Evolutionary conservation across 2,329 filamentous ascomycete species (phyloP).

Genomic region (Elsinoe fawcettii): DNA sequence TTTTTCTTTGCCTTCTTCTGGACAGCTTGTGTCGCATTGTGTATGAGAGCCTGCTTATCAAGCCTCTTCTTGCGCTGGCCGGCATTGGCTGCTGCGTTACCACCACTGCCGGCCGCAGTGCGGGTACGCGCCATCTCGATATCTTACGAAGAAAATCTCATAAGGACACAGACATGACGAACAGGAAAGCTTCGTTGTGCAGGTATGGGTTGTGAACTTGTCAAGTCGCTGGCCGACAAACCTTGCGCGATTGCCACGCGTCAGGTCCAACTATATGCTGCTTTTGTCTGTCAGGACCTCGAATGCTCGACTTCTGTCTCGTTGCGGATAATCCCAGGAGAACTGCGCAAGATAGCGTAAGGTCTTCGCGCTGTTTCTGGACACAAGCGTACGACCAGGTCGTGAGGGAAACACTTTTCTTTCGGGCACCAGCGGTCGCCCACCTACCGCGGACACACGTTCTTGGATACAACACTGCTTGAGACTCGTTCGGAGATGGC

Average conservation of each 20-base stretch:
- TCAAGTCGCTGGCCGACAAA: neutral
- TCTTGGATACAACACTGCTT: neutral
- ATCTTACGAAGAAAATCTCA: conserved; percentile 2
- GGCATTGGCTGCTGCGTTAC: neutral
- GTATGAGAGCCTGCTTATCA: neutral
- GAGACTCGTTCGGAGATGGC: neutral
- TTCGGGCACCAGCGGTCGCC: conserved; percentile 5
- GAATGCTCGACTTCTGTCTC: neutral
- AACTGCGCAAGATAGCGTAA: neutral
- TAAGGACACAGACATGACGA: conserved; percentile 1
- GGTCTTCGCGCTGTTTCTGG: neutral
- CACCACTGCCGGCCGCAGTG: neutral
- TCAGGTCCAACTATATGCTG: neutral
- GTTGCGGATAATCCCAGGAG: neutral
- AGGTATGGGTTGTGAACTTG: neutral
- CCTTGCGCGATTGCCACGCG: neutral
- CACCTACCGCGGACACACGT: neutral
- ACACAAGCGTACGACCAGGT: neutral
- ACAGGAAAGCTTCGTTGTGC: neutral
- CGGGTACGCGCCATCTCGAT: conserved; percentile 3
- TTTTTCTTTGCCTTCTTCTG: neutral
- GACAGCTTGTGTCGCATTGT: neutral
- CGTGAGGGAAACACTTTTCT: neutral
- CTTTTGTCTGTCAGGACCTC: neutral
- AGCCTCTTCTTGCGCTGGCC: neutral